These are phyloP conservation scores for Paracorniculantispora psalliotae DNA, from an alignment of 2,329 filamentous ascomycete species.

Conservation along the genomic window DNA sequence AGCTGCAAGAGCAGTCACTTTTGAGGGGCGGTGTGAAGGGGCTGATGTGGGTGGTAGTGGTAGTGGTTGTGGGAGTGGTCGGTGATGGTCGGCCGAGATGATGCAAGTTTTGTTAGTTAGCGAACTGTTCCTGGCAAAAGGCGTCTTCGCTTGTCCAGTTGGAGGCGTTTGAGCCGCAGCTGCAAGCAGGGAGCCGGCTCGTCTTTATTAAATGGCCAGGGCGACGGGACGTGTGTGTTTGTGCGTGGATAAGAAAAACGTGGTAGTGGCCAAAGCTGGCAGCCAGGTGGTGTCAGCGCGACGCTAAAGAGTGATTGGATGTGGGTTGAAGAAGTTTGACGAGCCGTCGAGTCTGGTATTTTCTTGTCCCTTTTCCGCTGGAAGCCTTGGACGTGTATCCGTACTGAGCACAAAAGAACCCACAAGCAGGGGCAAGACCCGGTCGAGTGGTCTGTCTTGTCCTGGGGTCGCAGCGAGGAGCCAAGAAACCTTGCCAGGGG, in stretches of 20 bases:
- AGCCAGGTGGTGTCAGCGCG: conserved; percentile 7
- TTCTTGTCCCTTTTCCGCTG: not conserved
- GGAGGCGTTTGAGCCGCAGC: not conserved
- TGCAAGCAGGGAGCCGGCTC: not conserved
- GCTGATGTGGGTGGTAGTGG: not conserved
- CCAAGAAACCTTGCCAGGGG: not conserved
- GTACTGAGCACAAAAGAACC: not conserved
- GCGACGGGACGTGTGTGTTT: not conserved
- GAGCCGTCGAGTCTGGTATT: not conserved
- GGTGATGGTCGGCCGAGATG: conserved; percentile 6
- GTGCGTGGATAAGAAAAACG: conserved; percentile 10
- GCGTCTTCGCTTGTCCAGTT: not conserved
- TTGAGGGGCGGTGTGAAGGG: conserved; percentile 10
- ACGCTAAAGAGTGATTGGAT: conserved; percentile 1
- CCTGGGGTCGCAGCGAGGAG: not conserved
- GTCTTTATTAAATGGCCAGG: not conserved
- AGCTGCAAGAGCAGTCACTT: conserved; percentile 1
- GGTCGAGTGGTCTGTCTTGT: not conserved
- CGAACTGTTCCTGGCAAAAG: not conserved
- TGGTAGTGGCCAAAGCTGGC: conserved; percentile 6
- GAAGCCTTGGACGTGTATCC: too few relatives aligned
- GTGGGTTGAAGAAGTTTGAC: conserved; percentile 9
- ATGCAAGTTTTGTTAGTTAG: not conserved
- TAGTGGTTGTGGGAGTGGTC: not conserved
- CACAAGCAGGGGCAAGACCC: not conserved